Conservation (phyloP, 176 grass and related monocot species). For the Juncus inflexus region DNA sequence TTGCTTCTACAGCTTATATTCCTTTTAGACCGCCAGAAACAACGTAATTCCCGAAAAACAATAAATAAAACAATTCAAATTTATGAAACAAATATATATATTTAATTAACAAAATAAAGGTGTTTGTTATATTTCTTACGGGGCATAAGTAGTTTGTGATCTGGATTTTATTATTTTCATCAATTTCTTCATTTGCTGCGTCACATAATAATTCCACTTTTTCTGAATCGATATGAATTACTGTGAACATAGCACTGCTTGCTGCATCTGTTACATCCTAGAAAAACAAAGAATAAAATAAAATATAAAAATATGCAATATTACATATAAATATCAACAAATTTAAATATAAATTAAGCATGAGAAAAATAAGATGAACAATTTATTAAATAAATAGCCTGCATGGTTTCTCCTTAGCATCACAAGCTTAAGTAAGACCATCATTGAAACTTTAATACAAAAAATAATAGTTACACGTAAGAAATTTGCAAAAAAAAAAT, state of each 20-base stretch:
- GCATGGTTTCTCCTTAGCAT: constrained; percentile 98
- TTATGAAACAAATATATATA: neutral
- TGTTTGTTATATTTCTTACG: too few species aligned
- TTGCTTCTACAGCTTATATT: constrained; percentile 86
- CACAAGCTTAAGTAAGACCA: constrained; percentile 97
- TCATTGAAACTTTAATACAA: constrained; percentile 73
- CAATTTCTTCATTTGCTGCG: constrained; percentile 80
- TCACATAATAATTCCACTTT: constrained; percentile 88
- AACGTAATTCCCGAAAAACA: constrained; percentile 73
- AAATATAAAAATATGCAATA: constrained; percentile 7
- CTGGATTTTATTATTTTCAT: constrained; percentile 76
- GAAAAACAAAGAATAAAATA: constrained; percentile 20
- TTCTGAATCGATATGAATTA: constrained; percentile 93
- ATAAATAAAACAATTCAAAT: constrained; percentile 14
- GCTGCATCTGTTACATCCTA: constrained; percentile 92
- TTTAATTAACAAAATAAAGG: neutral
- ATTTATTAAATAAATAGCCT: constrained; percentile 50
- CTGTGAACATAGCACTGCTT: constrained; percentile 83
- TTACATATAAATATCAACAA: too few species aligned
- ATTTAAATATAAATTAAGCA: too few species aligned
- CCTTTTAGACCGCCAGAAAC: constrained; percentile 96
- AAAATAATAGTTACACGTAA: constrained; percentile 27
- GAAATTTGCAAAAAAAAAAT: too few species aligned
- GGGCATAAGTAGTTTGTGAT: constrained; percentile 92
- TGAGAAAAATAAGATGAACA: too few species aligned